A percentile compares a stretch with the other conserved stretches of the same genome.
Conservation (phyloP, 2,329 filamentous ascomycete species). For the Pseudogymnoascus sp. region DNA sequence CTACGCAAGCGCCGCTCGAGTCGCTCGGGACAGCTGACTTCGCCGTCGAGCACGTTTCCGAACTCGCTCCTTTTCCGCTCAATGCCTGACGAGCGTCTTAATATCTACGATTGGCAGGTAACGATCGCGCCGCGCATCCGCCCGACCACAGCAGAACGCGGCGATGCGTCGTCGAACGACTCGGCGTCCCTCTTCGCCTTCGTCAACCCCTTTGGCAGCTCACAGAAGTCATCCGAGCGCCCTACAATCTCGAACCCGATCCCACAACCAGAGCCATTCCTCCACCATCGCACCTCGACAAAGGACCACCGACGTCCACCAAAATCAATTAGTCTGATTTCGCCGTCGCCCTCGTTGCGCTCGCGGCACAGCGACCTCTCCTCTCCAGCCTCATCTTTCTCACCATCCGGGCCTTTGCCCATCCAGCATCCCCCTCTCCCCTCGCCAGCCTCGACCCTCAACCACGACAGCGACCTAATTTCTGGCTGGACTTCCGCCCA, state of each 20-base stretch:
- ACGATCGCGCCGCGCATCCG: slow-evolving; percentile 31
- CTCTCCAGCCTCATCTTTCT: slow-evolving; percentile 32
- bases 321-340: slow-evolving; percentile 44
- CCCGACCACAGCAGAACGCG: slow-evolving; percentile 25
- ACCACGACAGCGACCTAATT: slow-evolving; percentile 48
- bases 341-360: slow-evolving; percentile 51
- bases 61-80: slow-evolving; percentile 49
- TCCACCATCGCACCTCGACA: slow-evolving; percentile 40
- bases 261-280: slow-evolving; percentile 25
- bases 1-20: slow-evolving; percentile 58
- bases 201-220: slow-evolving; percentile 24
- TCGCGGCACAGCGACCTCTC: slow-evolving; percentile 54
- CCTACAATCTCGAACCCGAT: slow-evolving; percentile 12
- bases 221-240: not conserved
- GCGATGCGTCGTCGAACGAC: slow-evolving; percentile 5
- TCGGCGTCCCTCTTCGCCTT: slow-evolving; percentile 17
- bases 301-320: slow-evolving; percentile 33
- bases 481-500: slow-evolving; percentile 55
- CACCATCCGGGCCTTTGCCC: slow-evolving; percentile 36
- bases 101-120: slow-evolving; percentile 50
- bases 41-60: slow-evolving; percentile 23
- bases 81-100: slow-evolving; percentile 42
- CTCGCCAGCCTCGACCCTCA: slow-evolving; percentile 45
- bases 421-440: slow-evolving; percentile 43
- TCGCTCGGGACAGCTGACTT: slow-evolving; percentile 45